Conservation (phyloP, 192 early-diverging fungal genomes). For the Entophlyctis luteolus region DNA sequence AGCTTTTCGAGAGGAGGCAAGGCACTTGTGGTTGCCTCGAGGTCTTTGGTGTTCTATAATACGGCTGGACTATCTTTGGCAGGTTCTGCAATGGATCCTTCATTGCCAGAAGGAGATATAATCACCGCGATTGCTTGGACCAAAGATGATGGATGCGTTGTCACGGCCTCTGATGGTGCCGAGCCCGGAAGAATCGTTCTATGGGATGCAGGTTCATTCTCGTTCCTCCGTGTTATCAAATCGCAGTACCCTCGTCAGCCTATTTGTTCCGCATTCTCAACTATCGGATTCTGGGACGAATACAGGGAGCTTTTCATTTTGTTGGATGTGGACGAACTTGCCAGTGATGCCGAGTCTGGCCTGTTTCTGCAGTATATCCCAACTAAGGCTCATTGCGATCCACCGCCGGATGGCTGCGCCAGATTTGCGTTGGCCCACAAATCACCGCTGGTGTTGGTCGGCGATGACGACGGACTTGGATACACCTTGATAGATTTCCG, state of each 20-base stretch:
- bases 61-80: neutral
- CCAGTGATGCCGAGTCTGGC: conserved; percentile 24
- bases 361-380: conserved; percentile 33
- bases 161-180: conserved; percentile 26
- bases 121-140: conserved; percentile 32
- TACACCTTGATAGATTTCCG: conserved; percentile 28
- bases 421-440: conserved; percentile 28
- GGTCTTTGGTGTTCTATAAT: conserved; percentile 15
- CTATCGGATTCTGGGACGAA: conserved; percentile 33
- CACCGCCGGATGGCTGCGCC: conserved; percentile 25
- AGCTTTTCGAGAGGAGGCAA: conserved; percentile 19
- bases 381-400: conserved; percentile 20
- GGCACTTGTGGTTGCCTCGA: conserved; percentile 15
- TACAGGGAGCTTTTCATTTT: conserved; percentile 27
- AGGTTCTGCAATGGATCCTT: conserved; percentile 10
- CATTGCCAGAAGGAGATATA: conserved; percentile 23
- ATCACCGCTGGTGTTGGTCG: conserved; percentile 19
- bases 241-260: conserved; percentile 31
- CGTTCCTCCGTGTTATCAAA: conserved; percentile 25
- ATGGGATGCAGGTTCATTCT: conserved; percentile 25
- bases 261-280: conserved; percentile 13
- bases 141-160: conserved; percentile 31
- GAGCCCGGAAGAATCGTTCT: conserved; percentile 30
- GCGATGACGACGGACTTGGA: conserved; percentile 25
- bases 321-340: conserved; percentile 30